Percentiles rank a stretch among this genome's conserved stretches.
These are phyloP conservation scores for Chrysosporium queenslandicum DNA, from an alignment of 2,329 filamentous ascomycete species.

Conservation along the genomic window DNA sequence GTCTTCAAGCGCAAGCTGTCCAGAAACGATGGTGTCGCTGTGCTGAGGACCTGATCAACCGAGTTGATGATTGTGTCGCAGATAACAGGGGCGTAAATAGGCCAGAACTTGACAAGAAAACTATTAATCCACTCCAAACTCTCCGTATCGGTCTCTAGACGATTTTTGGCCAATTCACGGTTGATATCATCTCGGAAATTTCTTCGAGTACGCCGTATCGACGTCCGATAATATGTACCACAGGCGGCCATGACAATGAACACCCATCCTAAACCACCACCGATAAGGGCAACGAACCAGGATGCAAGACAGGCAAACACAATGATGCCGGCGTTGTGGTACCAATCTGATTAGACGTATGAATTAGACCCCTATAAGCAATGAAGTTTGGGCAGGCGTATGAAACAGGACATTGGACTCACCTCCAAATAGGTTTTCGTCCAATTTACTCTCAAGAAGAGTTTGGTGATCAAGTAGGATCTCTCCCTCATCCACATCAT, in stretches of 20 bases:
- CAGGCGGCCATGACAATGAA: slow-evolving; percentile 87
- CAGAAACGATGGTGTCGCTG: slow-evolving; percentile 79
- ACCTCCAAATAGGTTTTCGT: slow-evolving; percentile 87
- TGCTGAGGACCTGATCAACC: slow-evolving; percentile 91
- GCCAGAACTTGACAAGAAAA: slow-evolving; percentile 98
- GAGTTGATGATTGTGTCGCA: slow-evolving; percentile 86
- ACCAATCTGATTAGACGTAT: slow-evolving; percentile 64
- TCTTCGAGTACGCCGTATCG: slow-evolving; percentile 79
- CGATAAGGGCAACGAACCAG: slow-evolving; percentile 80
- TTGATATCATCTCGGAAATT: slow-evolving; percentile 94
- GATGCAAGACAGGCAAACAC: slow-evolving; percentile 82
- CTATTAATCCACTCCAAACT: slow-evolving; percentile 98
- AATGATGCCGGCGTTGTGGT: slow-evolving; percentile 92
- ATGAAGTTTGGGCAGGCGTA: not conserved
- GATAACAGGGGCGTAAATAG: slow-evolving; percentile 90
- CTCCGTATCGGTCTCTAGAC: slow-evolving; percentile 80
- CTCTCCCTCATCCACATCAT: slow-evolving; percentile 49
- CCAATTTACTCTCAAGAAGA: slow-evolving; percentile 69
- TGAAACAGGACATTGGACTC: slow-evolving; percentile 22
- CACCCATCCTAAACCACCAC: slow-evolving; percentile 86
- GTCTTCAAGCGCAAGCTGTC: slow-evolving; percentile 90
- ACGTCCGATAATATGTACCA: slow-evolving; percentile 93
- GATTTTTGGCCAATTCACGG: slow-evolving; percentile 77
- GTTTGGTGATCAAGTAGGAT: slow-evolving; percentile 80
- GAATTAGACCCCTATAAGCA: slow-evolving; percentile 6